Conservation (phyloP, 805 yeast genomes). For the baker's yeast (Saccharomyces cerevisiae) region DNA sequence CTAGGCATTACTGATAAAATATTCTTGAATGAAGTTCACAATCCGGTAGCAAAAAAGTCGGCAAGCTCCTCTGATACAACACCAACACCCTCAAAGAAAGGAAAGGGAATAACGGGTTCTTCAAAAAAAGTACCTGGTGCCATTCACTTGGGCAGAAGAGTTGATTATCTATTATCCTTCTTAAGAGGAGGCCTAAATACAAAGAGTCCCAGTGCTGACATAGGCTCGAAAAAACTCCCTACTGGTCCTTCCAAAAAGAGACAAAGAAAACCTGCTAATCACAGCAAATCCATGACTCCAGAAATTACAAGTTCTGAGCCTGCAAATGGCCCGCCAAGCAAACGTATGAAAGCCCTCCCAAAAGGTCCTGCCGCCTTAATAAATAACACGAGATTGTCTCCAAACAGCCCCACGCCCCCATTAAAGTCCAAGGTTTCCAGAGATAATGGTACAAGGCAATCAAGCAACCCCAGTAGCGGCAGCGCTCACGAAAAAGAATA, state of each 20-base stretch:
- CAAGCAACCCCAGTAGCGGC: neutral
- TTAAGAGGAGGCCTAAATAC: constrained; percentile 46
- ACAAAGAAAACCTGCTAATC: constrained; percentile 17
- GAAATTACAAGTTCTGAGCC: constrained; percentile 16
- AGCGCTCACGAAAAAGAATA: constrained; percentile 40
- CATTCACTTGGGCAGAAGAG: constrained; percentile 84
- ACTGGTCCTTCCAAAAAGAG: constrained; percentile 26
- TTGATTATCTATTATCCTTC: constrained; percentile 73
- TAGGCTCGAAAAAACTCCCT: constrained; percentile 6
- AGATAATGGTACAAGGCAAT: constrained; percentile 3
- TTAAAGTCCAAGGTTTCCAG: neutral
- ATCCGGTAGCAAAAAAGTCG: constrained; percentile 1
- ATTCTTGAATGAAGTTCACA: constrained; percentile 46
- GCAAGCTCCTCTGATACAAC: neutral
- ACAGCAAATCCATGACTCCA: constrained; percentile 4
- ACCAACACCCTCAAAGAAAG: constrained; percentile 13
- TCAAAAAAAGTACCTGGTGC: constrained; percentile 78
- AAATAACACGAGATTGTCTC: constrained; percentile 2
- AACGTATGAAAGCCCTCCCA: constrained; percentile 22
- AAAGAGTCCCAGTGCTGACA: constrained; percentile 20
- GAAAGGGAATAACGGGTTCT: constrained; percentile 24
- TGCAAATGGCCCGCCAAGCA: constrained; percentile 10
- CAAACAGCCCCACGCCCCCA: constrained; percentile 3
- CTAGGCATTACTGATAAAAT: constrained; percentile 79
- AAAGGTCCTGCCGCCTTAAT: constrained; percentile 23